phyloP scores from a whole-genome alignment of 805 yeast species.

The Suhomyces canberraensis region DNA sequence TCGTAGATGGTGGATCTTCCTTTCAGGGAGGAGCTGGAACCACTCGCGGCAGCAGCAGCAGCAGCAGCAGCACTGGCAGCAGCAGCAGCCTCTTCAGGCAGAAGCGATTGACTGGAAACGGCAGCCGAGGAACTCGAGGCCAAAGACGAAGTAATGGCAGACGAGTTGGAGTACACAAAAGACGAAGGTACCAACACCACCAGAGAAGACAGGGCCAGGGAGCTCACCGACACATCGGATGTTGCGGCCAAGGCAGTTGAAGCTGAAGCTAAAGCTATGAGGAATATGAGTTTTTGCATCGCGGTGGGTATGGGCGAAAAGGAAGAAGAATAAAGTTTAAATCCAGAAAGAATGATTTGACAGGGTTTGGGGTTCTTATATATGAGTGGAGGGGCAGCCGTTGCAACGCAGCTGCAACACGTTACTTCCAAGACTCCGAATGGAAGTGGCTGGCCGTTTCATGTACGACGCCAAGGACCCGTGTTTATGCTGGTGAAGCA shows the following conservation, averaged over 20 bases:
- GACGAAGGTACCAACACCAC: constrained; percentile 9
- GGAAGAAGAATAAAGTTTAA: too few relatives aligned
- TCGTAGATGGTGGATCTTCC: constrained; percentile 18
- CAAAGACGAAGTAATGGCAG: constrained; percentile 1
- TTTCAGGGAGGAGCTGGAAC: constrained; percentile 4
- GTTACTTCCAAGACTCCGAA: too few relatives aligned
- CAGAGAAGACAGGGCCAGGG: constrained; percentile 5
- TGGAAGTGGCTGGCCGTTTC: too few relatives aligned
- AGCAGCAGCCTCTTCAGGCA: not conserved
- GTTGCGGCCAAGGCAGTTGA: constrained; percentile 7
- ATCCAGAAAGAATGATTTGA: too few relatives aligned
- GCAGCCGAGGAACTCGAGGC: not conserved
- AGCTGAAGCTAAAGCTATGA: constrained; percentile 4
- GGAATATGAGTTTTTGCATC: constrained; percentile 4
- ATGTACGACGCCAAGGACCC: too few relatives aligned
- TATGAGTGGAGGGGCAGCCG: too few relatives aligned
- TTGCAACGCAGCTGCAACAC: too few relatives aligned
- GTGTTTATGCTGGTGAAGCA: too few relatives aligned
- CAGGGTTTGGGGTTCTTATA: too few relatives aligned
- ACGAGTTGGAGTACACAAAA: constrained; percentile 8
- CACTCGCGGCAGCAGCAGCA: not conserved
- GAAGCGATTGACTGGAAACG: not conserved
- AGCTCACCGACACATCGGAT: too few relatives aligned
- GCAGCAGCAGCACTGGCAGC: not conserved
- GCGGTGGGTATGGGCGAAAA: not conserved